These are phyloP conservation scores for Flagelloscypha sp. DNA, from an alignment of 768 basidiomycete species.

Conservation along the genomic window DNA sequence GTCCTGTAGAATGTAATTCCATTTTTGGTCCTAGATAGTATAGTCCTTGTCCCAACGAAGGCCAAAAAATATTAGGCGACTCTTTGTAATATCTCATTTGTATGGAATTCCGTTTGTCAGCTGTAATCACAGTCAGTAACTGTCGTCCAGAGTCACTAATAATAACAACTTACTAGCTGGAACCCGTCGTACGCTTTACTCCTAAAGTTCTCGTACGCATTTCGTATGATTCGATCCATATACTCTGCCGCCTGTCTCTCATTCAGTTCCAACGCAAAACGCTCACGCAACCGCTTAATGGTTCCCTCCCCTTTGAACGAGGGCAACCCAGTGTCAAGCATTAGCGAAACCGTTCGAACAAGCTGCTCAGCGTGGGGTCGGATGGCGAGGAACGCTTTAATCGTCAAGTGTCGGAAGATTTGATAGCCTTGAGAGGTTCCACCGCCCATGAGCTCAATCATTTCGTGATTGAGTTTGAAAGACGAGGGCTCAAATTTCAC, in stretches of 20 bases:
- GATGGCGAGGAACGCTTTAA: slow-evolving; percentile 95
- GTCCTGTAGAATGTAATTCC: too few relatives aligned
- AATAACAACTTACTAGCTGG: slow-evolving; percentile 56
- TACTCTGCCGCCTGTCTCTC: slow-evolving; percentile 91
- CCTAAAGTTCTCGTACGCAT: slow-evolving; percentile 92
- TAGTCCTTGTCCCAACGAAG: too few relatives aligned
- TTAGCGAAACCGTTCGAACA: slow-evolving; percentile 79
- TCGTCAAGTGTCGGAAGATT: slow-evolving; percentile 85
- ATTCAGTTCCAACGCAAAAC: slow-evolving; percentile 74
- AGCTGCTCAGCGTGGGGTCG: slow-evolving; percentile 92
- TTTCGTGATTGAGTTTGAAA: slow-evolving; percentile 98
- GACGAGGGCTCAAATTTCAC: slow-evolving; percentile 98
- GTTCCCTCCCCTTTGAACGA: slow-evolving; percentile 96
- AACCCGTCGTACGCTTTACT: slow-evolving; percentile 95
- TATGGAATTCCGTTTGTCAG: slow-evolving; percentile 4
- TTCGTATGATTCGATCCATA: slow-evolving; percentile 82
- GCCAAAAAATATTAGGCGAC: too few relatives aligned
- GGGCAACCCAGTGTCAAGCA: slow-evolving; percentile 92
- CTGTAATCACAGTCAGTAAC: neutral
- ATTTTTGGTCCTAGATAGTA: too few relatives aligned
- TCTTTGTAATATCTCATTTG: neutral
- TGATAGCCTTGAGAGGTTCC: slow-evolving; percentile 90
- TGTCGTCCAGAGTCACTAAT: neutral
- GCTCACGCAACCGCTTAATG: slow-evolving; percentile 76
- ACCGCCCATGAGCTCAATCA: slow-evolving; percentile 97